These are phyloP conservation scores for Athelia psychrophila DNA, from an alignment of 1,284 basidiomycete species.

Conservation along the genomic window DNA sequence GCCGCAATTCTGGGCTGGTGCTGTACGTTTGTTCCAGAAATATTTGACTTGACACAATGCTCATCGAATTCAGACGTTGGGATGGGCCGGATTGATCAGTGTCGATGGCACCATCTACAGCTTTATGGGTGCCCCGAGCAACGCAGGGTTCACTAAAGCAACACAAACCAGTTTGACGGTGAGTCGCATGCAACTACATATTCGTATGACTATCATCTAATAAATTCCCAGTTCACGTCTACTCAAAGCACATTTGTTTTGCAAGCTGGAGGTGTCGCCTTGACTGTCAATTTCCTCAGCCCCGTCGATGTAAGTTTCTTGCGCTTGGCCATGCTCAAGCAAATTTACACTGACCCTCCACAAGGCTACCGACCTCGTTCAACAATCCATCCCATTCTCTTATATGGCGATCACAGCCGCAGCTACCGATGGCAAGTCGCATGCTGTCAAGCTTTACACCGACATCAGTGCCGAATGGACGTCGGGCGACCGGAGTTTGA, in stretches of 20 bases:
- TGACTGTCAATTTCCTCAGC: slow-evolving; percentile 62
- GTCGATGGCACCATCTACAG: slow-evolving; percentile 58
- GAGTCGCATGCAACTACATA: neutral
- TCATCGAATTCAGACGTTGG: slow-evolving; percentile 42
- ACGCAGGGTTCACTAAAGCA: slow-evolving; percentile 45
- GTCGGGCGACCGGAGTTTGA: slow-evolving; percentile 25
- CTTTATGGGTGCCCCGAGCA: slow-evolving; percentile 54
- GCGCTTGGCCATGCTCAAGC: too few relatives aligned
- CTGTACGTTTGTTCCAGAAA: slow-evolving; percentile 29
- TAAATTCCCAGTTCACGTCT: slow-evolving; percentile 48
- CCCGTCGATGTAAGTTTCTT: slow-evolving; percentile 52
- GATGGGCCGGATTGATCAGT: slow-evolving; percentile 65
- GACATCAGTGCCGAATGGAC: slow-evolving; percentile 45
- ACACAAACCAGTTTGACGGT: slow-evolving; percentile 56
- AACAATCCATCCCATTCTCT: slow-evolving; percentile 38
- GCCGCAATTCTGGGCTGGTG: slow-evolving; percentile 68
- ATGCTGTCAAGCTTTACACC: slow-evolving; percentile 36
- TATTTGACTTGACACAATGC: neutral
- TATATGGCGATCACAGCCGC: slow-evolving; percentile 36
- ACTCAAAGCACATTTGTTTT: slow-evolving; percentile 62
- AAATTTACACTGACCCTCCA: neutral
- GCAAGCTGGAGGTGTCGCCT: slow-evolving; percentile 59
- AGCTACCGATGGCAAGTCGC: slow-evolving; percentile 34
- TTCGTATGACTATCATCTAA: neutral
- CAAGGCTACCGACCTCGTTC: slow-evolving; percentile 19